Evolutionary conservation across 2,329 filamentous ascomycete species (phyloP).

Genomic region (Leptographium lundbergii): DNA sequence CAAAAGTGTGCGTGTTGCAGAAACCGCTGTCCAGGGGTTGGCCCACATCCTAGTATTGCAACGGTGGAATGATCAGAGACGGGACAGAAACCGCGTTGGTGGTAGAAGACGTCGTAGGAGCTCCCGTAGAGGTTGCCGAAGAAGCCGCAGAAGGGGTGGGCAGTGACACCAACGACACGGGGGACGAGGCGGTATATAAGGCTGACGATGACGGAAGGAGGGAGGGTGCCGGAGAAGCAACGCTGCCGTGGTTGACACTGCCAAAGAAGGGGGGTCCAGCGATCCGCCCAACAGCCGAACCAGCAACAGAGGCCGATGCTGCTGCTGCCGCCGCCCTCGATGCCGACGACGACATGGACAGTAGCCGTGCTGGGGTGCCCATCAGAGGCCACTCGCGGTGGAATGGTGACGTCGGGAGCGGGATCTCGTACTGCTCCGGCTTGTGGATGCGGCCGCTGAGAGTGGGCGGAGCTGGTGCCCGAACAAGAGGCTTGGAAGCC

Average conservation of each 20-base stretch:
- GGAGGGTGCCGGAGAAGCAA: neutral
- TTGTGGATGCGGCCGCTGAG: neutral
- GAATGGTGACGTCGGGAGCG: neutral
- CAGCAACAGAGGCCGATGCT: neutral
- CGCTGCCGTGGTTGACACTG: neutral
- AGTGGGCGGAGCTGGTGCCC: neutral
- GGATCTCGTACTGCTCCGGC: neutral
- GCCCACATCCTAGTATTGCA: neutral
- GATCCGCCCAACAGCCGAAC: neutral
- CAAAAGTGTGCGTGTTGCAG: neutral
- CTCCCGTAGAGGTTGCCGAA: neutral
- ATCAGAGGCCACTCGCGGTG: neutral
- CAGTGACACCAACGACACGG: neutral
- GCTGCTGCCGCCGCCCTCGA: neutral
- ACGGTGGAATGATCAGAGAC: neutral
- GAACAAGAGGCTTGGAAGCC: neutral
- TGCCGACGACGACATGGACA: neutral
- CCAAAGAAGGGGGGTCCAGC: neutral
- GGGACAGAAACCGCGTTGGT: neutral
- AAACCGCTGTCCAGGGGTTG: neutral
- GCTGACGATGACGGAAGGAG: neutral
- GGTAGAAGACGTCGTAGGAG: neutral
- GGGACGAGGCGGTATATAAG: neutral
- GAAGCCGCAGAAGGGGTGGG: neutral
- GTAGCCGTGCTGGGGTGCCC: neutral